Evolutionary conservation across 2,329 filamentous ascomycete species (phyloP).

Genomic region (Pseudogymnoascus sp.): DNA sequence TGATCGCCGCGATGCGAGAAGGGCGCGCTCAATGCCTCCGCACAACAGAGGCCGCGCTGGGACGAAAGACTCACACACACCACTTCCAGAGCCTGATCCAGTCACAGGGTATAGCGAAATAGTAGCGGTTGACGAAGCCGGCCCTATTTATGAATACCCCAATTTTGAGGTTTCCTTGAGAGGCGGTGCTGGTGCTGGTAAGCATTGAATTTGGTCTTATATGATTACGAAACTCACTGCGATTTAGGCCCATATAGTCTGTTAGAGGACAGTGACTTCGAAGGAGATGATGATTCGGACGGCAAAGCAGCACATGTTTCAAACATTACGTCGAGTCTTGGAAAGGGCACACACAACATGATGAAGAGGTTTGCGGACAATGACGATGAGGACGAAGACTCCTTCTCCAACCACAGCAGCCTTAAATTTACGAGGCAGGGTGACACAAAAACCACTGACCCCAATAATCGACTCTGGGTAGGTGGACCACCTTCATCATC

Average conservation of each 20-base stretch:
- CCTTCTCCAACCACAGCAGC: not conserved
- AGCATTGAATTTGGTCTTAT: not conserved
- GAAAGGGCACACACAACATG: not conserved
- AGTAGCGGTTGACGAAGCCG: not conserved
- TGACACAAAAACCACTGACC: not conserved
- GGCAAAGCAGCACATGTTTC: not conserved
- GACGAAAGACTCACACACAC: not conserved
- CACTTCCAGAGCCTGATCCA: not conserved
- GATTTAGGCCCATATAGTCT: not conserved
- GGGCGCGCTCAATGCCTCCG: not conserved
- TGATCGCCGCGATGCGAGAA: not conserved
- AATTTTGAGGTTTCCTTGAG: not conserved
- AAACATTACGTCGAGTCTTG: not conserved
- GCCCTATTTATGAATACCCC: not conserved
- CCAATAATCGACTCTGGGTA: not conserved
- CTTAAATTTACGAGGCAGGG: not conserved
- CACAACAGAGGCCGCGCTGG: not conserved
- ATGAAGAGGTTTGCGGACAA: not conserved
- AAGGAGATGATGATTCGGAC: not conserved
- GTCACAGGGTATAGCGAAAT: not conserved
- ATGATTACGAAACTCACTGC: not conserved
- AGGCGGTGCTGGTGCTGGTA: not conserved
- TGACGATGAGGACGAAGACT: not conserved
- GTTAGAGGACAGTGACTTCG: not conserved
- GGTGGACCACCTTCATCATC: not conserved